phyloP scores from a whole-genome alignment of 2,329 filamentous ascomycete genomes.

The Nigrospora oryzae region DNA sequence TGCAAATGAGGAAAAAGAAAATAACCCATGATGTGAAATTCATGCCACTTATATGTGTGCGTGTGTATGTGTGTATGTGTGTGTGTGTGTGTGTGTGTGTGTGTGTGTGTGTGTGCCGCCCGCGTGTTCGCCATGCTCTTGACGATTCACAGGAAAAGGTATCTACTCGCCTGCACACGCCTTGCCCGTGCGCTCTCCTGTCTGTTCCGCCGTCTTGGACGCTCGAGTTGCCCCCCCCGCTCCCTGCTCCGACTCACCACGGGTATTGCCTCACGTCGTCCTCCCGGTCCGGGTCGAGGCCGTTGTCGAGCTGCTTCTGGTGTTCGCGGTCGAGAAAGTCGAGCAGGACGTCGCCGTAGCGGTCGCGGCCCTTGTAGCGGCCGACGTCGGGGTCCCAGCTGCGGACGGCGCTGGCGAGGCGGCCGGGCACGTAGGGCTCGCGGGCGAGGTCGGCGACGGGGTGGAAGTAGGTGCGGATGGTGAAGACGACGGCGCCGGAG shows the following conservation, averaged over 20 bases:
- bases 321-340: slow-evolving; percentile 71
- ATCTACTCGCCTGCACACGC: no score
- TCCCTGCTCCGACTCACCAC: slow-evolving; percentile 23
- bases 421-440: slow-evolving; percentile 70
- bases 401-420: slow-evolving; percentile 67
- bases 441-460: slow-evolving; percentile 58
- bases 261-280: slow-evolving; percentile 56
- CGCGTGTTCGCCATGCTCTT: no score
- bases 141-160: no score
- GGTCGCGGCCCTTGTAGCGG: slow-evolving; percentile 69
- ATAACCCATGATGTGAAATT: no score
- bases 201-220: no score
- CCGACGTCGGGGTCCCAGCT: slow-evolving; percentile 77
- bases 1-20: no score
- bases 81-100: no score
- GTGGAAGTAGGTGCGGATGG: slow-evolving; percentile 73
- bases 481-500: slow-evolving; percentile 58
- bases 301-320: slow-evolving; percentile 60
- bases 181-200: no score
- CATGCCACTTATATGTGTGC: no score
- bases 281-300: slow-evolving; percentile 54
- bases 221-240: no score
- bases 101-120: no score
- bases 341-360: slow-evolving; percentile 64
- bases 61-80: no score